These are phyloP conservation scores for Baorangia bicolor DNA, from an alignment of 768 basidiomycete species.

Conservation along the genomic window DNA sequence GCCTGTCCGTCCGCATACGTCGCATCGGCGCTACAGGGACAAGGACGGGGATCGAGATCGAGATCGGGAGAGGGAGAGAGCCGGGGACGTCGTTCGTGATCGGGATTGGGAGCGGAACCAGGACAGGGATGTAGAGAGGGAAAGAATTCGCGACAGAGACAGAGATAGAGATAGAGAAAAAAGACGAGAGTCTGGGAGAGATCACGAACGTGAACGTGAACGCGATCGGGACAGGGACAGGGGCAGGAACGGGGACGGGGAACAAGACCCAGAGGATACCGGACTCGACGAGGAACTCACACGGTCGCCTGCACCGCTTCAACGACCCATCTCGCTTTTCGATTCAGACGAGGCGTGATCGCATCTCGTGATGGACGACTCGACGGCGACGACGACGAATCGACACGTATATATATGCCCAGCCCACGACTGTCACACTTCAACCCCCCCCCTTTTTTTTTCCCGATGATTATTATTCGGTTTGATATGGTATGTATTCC, in stretches of 20 bases:
- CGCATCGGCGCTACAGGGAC: conserved; percentile 17
- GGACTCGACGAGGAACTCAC: conserved; percentile 10
- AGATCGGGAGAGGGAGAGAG: neutral
- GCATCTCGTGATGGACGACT: neutral
- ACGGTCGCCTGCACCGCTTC: conserved; percentile 29
- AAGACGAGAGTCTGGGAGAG: neutral
- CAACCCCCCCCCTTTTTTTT: neutral
- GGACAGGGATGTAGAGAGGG: neutral
- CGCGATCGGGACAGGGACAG: neutral
- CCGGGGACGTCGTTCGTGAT: neutral
- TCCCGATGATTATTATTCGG: neutral
- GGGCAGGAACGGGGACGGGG: neutral
- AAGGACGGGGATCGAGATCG: neutral
- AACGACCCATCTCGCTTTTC: conserved; percentile 33
- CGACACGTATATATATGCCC: neutral
- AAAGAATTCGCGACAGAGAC: neutral
- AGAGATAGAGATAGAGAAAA: neutral
- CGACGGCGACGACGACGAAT: neutral
- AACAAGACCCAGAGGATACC: conserved; percentile 5
- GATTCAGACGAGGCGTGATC: conserved; percentile 24
- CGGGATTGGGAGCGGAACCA: neutral
- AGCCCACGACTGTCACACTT: neutral
- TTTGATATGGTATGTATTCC: conserved; percentile 6
- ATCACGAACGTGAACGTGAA: neutral
- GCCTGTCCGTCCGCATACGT: conserved; percentile 25